Evolutionary conservation across 148 eudicot genomes (phyloP).

Genomic region (Drosera capensis): DNA sequence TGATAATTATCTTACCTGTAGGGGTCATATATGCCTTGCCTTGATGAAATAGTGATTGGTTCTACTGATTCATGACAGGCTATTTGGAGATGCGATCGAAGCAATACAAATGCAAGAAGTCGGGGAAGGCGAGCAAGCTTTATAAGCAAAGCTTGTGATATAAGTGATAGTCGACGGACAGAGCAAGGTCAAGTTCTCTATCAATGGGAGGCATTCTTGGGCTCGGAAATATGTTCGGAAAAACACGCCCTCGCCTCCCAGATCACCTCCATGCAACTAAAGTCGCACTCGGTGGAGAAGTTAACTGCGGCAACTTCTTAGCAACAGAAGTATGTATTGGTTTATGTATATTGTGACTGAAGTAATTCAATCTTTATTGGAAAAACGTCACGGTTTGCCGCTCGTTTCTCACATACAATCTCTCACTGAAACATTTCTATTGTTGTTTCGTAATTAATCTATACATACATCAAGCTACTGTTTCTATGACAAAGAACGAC

Average conservation of each 20-base stretch:
- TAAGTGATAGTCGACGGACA: slow-evolving; percentile 10
- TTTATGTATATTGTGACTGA: no score
- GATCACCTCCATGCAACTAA: background rate
- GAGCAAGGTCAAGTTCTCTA: slow-evolving; percentile 18
- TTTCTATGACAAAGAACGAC: no score
- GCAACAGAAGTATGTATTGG: no score
- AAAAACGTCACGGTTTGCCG: no score
- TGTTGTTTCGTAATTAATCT: no score
- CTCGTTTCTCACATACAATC: no score
- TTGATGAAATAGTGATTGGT: background rate
- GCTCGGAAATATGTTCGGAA: slow-evolving; percentile 28
- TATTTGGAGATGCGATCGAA: slow-evolving; percentile 31
- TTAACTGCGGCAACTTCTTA: no score
- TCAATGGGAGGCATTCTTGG: slow-evolving; percentile 45
- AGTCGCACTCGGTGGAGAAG: no score
- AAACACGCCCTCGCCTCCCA: background rate
- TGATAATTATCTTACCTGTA: no score
- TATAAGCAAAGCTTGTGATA: slow-evolving; percentile 30
- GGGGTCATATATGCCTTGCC: background rate
- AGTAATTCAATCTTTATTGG: no score
- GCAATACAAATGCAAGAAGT: slow-evolving; percentile 33
- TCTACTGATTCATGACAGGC: background rate
- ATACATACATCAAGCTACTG: no score
- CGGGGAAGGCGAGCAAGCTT: slow-evolving; percentile 16
- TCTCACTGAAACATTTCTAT: no score